A percentile compares a stretch with the other conserved stretches of the same genome.
These are phyloP conservation scores for Canna indica DNA, from an alignment of 176 grass and related monocot species.

Conservation along the genomic window DNA sequence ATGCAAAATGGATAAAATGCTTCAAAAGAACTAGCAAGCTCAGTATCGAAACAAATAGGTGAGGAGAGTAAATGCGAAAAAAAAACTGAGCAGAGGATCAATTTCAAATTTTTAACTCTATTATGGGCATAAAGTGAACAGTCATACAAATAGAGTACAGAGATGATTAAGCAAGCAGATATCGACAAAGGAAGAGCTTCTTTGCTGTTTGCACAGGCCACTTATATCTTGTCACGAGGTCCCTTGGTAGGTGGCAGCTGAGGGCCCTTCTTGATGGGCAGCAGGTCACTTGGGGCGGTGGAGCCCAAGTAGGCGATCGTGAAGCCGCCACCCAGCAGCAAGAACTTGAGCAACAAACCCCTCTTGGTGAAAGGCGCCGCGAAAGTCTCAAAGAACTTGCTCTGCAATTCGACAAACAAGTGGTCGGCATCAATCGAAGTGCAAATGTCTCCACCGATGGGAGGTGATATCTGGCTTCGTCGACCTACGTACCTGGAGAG, in stretches of 20 bases:
- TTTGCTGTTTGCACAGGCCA: background rate
- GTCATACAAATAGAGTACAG: background rate
- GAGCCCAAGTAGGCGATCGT: conserved; percentile 66
- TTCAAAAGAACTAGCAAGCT: background rate
- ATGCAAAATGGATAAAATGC: background rate
- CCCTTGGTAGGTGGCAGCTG: conserved; percentile 65
- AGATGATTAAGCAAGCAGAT: conserved; percentile 13
- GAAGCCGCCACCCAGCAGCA: conserved; percentile 70
- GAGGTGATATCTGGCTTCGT: background rate
- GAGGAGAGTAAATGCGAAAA: background rate
- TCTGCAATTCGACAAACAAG: conserved; percentile 34
- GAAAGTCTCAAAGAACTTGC: conserved; percentile 99
- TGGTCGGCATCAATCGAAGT: background rate
- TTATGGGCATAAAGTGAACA: background rate
- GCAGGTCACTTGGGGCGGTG: conserved; percentile 49
- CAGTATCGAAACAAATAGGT: background rate
- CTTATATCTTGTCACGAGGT: conserved; percentile 84
- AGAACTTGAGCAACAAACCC: conserved; percentile 92
- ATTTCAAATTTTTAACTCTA: background rate
- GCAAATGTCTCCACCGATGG: background rate
- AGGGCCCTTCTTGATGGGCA: conserved; percentile 98
- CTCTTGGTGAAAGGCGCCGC: conserved; percentile 90
- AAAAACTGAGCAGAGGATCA: background rate
- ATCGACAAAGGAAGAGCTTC: conserved; percentile 30
- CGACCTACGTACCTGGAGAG: conserved; percentile 42